These are phyloP conservation scores for Phytopythium mirpurense DNA, from an alignment of 352 stramenopile genomes.

Conservation along the genomic window DNA sequence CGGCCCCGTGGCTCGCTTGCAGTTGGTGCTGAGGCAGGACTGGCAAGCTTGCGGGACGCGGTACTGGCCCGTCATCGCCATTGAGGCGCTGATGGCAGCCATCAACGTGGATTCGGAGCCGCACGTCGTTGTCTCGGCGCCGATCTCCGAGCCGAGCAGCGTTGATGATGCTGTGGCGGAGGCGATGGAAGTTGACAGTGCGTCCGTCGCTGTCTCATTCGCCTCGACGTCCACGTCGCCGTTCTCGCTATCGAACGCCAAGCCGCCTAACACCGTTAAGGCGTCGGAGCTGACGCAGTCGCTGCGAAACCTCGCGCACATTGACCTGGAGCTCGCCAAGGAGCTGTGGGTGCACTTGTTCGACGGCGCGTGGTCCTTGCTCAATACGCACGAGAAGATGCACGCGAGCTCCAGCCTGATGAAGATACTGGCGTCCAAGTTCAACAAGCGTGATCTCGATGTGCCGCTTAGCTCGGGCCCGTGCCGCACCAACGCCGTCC, in stretches of 20 bases:
- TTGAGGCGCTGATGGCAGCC: conserved; percentile 64
- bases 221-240: not conserved
- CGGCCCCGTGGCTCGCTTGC: conserved; percentile 44
- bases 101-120: conserved; percentile 19
- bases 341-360: conserved; percentile 83
- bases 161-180: not conserved
- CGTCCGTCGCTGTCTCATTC: not conserved
- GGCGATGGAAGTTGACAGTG: not conserved
- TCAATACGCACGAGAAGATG: conserved; percentile 43
- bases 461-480: conserved; percentile 48
- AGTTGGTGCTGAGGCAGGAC: conserved; percentile 75
- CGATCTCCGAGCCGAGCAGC: not conserved
- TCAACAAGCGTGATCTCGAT: conserved; percentile 84
- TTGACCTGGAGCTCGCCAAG: conserved; percentile 81
- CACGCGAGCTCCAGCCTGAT: conserved; percentile 57
- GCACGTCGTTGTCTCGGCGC: conserved; percentile 8
- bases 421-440: conserved; percentile 82
- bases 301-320: conserved; percentile 66
- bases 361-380: conserved; percentile 39
- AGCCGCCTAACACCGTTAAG: conserved; percentile 11
- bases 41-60: conserved; percentile 83
- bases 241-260: not conserved
- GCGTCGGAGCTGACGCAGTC: conserved; percentile 38
- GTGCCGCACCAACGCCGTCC: conserved; percentile 75
- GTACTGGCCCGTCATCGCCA: conserved; percentile 80